Base-by-base conservation (phyloP, 2,329 filamentous ascomycete species). In the Fusarium nodosum region DNA sequence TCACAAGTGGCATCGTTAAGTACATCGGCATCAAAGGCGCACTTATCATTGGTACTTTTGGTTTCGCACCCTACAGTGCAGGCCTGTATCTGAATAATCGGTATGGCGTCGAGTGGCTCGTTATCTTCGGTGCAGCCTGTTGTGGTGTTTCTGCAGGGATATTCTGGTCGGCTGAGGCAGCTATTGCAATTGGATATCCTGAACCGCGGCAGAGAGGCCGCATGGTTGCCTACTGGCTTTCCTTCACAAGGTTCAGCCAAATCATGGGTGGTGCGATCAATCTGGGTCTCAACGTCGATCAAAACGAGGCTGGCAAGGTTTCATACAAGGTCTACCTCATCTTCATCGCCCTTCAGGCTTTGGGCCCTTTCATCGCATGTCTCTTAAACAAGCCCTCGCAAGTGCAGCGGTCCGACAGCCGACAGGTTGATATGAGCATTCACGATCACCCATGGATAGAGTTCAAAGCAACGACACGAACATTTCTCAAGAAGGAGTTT, bases 301-400 rank as follows among this genome's bases (percentile, higher is more conserved):
- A 83, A 0, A 82, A 83, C 56, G 74, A 84, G 34, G 85, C 85
- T 1, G 90, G 89, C 0, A 85, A 87, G 45, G 88, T 92, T 0
- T 89, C 87, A 0, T 91, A 90, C 65, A 84, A 84, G 0, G 89
- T 91, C 0, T 92, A 88, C 69, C 78, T 90, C 11, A 79, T 90
- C 10, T 92, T 93, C 72, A 91, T 92, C 57, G 88, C 86, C 0
- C 77, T 93, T 0, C 90, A 92, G 71, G 86, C 86, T 1, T 60
- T 84, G 0, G 89, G 87, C 0, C 88, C 89, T 0, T 82, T 91
- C 33, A 85, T 87, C 0, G 89, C 84, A 0, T 74, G 91, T 2
- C 77, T 92, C 0, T 76, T 92, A 10, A 90, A 85, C 22, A 78
- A 77, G 0, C 90, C 90, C 0, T 77, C 78, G 0, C 80, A 87